A percentile compares a stretch with the other conserved stretches of the same genome.
Evolutionary conservation across 1,284 basidiomycete species (phyloP).

Genomic region (Limonomyces culmigenus): DNA sequence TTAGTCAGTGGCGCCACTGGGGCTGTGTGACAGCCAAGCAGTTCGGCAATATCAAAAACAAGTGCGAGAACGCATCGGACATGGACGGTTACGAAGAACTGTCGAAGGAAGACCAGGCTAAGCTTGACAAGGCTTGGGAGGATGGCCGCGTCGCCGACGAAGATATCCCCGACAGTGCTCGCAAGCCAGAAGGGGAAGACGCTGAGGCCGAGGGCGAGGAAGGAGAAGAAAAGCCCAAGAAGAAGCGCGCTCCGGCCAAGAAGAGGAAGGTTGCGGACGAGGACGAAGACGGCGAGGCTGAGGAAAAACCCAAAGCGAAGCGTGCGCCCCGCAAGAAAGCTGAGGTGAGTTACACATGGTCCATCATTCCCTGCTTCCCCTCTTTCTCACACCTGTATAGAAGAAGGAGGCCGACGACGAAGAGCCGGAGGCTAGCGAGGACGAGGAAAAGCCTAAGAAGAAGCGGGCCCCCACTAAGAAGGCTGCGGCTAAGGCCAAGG

Average conservation of each 20-base stretch:
- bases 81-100: conserved; percentile 63
- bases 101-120: conserved; percentile 43
- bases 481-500: conserved; percentile 11
- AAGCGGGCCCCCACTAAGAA: conserved; percentile 16
- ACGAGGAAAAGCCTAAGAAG: conserved; percentile 21
- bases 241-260: conserved; percentile 16
- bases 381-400: conserved; percentile 1
- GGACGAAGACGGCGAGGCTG: conserved; percentile 12
- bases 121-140: conserved; percentile 51
- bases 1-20: conserved; percentile 55
- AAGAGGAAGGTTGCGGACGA: conserved; percentile 16
- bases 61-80: conserved; percentile 39
- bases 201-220: too few relatives aligned
- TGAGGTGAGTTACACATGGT: too few relatives aligned
- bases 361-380: too few relatives aligned
- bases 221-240: conserved; percentile 20
- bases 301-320: conserved; percentile 15
- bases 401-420: conserved; percentile 1
- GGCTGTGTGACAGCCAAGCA: conserved; percentile 62
- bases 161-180: conserved; percentile 60
- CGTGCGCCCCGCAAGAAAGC: conserved; percentile 18
- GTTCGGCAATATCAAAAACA: conserved; percentile 55
- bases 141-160: conserved; percentile 61
- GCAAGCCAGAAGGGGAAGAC: conserved; percentile 31
- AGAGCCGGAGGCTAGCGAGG: conserved; percentile 9